These are phyloP conservation scores for Tetrahymena malaccensis DNA, from an alignment of 73 alveolate species.

Conservation along the genomic window DNA sequence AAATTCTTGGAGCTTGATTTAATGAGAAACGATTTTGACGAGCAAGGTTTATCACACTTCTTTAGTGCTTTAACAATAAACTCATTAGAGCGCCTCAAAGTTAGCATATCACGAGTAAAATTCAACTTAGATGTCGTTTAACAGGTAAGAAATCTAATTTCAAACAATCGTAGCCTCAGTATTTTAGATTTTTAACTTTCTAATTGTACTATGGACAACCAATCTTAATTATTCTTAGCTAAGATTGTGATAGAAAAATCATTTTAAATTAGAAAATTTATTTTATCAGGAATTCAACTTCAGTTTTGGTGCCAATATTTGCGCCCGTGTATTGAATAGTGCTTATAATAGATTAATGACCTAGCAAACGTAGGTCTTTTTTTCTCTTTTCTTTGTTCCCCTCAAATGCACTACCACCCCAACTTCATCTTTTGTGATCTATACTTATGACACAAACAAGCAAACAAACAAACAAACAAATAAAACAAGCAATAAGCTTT, in stretches of 20 bases:
- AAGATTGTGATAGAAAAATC: neutral
- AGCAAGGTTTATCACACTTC: neutral
- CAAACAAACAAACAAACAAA: too few relatives aligned
- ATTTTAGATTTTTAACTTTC: neutral
- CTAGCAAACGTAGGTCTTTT: neutral
- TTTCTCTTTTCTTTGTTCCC: neutral
- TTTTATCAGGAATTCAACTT: neutral
- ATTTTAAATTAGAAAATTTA: neutral
- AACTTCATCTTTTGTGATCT: neutral
- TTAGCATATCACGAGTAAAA: neutral
- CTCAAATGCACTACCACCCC: neutral
- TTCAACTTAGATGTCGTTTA: neutral
- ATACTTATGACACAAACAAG: neutral
- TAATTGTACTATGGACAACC: neutral
- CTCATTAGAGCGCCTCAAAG: neutral
- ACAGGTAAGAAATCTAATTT: neutral
- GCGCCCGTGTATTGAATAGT: neutral
- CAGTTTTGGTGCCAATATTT: neutral
- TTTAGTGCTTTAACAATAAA: neutral
- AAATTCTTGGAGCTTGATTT: neutral
- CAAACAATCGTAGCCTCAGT: neutral
- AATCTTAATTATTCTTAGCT: neutral
- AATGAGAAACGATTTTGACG: neutral
- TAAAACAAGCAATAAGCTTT: neutral
- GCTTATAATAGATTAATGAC: neutral